Evolutionary conservation across 495 filamentous ascomycete species (phyloP).

Genomic region (Peziza echinospora): DNA sequence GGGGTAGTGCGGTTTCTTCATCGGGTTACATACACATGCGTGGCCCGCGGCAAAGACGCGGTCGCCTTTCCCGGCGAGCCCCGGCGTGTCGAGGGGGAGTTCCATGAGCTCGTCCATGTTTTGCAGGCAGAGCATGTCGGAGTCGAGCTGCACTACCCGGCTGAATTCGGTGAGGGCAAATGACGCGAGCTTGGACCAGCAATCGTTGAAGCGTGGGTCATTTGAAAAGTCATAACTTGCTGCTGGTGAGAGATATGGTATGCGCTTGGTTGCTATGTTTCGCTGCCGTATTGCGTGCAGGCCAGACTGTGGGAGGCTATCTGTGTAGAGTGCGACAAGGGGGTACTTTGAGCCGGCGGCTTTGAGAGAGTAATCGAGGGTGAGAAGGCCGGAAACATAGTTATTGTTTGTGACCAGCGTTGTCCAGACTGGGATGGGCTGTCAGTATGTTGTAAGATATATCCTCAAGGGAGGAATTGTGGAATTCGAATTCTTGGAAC

Average conservation of each 20-base stretch:
- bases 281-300: constrained; percentile 40
- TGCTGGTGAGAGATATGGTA: constrained; percentile 41
- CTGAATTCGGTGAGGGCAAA: constrained; percentile 52
- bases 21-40: constrained; percentile 67
- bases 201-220: constrained; percentile 58
- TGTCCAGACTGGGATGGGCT: constrained; percentile 42
- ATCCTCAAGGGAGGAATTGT: not conserved
- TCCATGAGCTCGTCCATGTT: constrained; percentile 85
- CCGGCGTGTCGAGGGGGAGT: constrained; percentile 37
- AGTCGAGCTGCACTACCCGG: constrained; percentile 57
- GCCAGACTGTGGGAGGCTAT: constrained; percentile 39
- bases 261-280: constrained; percentile 37
- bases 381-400: constrained; percentile 52
- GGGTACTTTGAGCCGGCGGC: constrained; percentile 38
- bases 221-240: constrained; percentile 34
- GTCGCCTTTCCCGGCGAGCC: too few relatives aligned
- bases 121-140: constrained; percentile 54
- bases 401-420: constrained; percentile 53
- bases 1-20: constrained; percentile 56
- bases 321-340: constrained; percentile 56
- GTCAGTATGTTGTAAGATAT: too few relatives aligned
- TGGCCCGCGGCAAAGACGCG: constrained; percentile 51
- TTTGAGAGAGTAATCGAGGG: constrained; percentile 47
- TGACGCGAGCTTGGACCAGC: constrained; percentile 63
- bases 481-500: too few relatives aligned